phyloP scores from a whole-genome alignment of 192 early-diverging fungal genomes.

The Piromyces finnis region DNA sequence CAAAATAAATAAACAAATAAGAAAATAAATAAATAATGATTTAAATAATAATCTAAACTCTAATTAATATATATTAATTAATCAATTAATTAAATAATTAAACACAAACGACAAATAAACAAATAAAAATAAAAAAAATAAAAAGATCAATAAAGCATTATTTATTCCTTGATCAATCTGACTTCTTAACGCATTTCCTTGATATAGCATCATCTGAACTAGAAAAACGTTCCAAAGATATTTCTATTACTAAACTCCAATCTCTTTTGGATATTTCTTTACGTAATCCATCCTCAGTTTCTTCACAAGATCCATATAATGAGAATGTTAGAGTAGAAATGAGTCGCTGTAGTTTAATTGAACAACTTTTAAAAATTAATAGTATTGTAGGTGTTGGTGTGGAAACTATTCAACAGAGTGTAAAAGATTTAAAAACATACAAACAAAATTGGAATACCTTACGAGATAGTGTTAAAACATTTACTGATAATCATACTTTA shows the following conservation, averaged over 20 bases:
- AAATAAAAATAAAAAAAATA: not conserved
- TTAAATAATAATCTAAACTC: not conserved
- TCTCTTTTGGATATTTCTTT: slow-evolving; percentile 75
- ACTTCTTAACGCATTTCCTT: slow-evolving; percentile 85
- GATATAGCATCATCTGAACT: slow-evolving; percentile 69
- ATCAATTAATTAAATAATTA: too few species aligned
- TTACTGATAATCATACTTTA: not conserved
- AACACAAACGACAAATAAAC: too few species aligned
- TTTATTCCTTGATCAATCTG: slow-evolving; percentile 80
- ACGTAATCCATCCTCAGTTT: slow-evolving; percentile 67
- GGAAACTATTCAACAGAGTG: not conserved
- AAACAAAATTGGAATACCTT: not conserved
- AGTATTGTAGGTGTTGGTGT: slow-evolving; percentile 37
- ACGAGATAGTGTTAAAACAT: not conserved
- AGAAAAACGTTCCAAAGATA: slow-evolving; percentile 45
- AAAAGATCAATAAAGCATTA: slow-evolving; percentile 76
- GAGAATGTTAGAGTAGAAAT: slow-evolving; percentile 72
- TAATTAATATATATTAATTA: too few species aligned
- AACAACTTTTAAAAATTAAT: slow-evolving; percentile 55
- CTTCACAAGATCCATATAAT: slow-evolving; percentile 60
- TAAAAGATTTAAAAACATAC: not conserved
- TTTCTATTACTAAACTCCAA: slow-evolving; percentile 53
- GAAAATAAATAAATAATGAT: not conserved
- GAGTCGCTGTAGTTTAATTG: slow-evolving; percentile 34
- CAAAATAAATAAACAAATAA: too few species aligned